Evolutionary conservation across 2,329 filamentous ascomycete species (phyloP).

Genomic region (Epichloe scottii): DNA sequence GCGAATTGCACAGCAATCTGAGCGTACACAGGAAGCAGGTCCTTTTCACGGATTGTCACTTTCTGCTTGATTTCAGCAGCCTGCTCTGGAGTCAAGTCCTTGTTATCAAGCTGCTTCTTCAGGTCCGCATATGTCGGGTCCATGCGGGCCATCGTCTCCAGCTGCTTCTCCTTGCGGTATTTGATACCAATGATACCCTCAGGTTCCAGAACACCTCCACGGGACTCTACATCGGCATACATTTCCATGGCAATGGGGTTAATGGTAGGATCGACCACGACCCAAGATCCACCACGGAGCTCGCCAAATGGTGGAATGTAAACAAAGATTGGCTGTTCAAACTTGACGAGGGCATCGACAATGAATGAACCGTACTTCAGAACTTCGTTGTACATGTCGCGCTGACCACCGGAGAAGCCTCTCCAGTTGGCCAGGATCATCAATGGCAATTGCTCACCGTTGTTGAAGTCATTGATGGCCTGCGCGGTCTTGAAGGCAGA

Average conservation of each 20-base stretch:
- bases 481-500: constrained; percentile 99
- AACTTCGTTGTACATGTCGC: constrained; percentile 99
- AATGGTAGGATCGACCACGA: constrained; percentile 97
- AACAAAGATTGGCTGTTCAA: constrained; percentile 95
- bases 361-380: constrained; percentile 99
- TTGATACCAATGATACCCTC: constrained; percentile 99
- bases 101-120: constrained; percentile 59
- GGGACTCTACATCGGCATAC: constrained; percentile 92
- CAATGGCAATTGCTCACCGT: constrained; percentile 91
- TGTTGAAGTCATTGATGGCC: constrained; percentile 97
- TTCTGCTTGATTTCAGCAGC: constrained; percentile 68
- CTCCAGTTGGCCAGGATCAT: constrained; percentile 99
- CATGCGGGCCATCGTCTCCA: constrained; percentile 92
- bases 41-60: constrained; percentile 75
- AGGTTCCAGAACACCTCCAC: constrained; percentile 93
- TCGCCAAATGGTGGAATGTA: constrained; percentile 97
- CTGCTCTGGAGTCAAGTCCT: constrained; percentile 57
- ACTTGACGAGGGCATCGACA: constrained; percentile 95
- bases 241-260: constrained; percentile 97
- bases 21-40: constrained; percentile 80
- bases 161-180: constrained; percentile 92
- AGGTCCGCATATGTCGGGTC: constrained; percentile 74
- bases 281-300: constrained; percentile 97
- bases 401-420: constrained; percentile 98
- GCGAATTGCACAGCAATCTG: constrained; percentile 97